Conservation (phyloP, 108 stramenopile genomes). For the Pseudonitzschia pungens region DNA sequence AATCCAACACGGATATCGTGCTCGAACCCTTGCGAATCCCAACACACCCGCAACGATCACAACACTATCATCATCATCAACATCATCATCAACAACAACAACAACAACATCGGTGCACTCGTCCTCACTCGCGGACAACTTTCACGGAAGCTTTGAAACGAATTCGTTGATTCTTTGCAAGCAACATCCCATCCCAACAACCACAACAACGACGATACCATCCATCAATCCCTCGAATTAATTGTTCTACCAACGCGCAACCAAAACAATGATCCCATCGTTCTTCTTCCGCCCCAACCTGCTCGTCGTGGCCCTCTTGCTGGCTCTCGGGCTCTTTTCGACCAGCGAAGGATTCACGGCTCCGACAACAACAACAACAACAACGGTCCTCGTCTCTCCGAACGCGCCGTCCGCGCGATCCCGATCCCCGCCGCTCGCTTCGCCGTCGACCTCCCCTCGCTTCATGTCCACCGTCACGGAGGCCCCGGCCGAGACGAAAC, state of each 20-base stretch:
- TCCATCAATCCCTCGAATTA: too few relatives aligned
- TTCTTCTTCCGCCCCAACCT: neutral
- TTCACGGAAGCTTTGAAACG: neutral
- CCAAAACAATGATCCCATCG: neutral
- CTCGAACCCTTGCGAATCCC: too few relatives aligned
- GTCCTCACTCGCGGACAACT: too few relatives aligned
- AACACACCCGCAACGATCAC: too few relatives aligned
- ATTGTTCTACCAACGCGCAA: neutral
- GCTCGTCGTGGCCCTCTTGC: neutral
- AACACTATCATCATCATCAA: too few relatives aligned
- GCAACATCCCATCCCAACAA: too few relatives aligned
- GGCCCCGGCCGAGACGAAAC: constrained; percentile 4
- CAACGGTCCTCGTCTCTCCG: neutral
- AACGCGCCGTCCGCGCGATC: neutral
- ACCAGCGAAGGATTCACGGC: neutral
- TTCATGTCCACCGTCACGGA: constrained; percentile 26
- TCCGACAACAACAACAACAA: too few relatives aligned
- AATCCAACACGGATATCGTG: too few relatives aligned
- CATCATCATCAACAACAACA: too few relatives aligned
- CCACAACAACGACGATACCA: neutral
- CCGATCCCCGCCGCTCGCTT: neutral
- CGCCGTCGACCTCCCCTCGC: neutral
- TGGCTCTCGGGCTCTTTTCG: neutral
- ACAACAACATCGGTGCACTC: too few relatives aligned
- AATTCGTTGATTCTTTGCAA: neutral